Base-by-base conservation (phyloP, 73 alveolate species). In the Blepharisma stoltei region DNA sequence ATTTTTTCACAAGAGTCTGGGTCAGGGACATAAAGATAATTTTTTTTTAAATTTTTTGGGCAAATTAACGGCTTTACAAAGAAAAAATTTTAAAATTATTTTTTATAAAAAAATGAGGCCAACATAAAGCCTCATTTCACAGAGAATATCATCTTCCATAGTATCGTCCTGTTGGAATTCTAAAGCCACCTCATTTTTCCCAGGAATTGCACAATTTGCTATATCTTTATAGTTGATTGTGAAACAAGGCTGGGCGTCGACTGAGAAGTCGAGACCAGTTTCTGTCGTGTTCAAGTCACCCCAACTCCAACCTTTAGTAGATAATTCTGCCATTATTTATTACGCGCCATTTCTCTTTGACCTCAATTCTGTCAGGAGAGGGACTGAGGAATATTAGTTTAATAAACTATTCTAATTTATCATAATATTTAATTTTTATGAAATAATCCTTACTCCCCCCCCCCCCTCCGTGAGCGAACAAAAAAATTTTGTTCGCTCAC, bases 111-210 rank as follows among this genome's bases (percentile, higher is more conserved):
- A 96, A 38, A 92, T 84, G n/a, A n/a, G n/a, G n/a, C n/a, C n/a
- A n/a, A n/a, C n/a, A 86, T 88, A 93, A 71, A 93, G 71, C 54
- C 98, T 81, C 89, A 93, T 54, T 81, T 93, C 98, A 55, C 92
- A 82, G 55, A 93, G 82, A 65, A 80, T 78, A 49, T 86, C 90
- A 18, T 90, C 95, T 54, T 67, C 81, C 53, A 81, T 82, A 9
- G 85, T 53, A 46, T 73, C 81, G 37, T 92, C 97, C 48, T 70
- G 86, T 49, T 85, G 83, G 78, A 94, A 84, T 81, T 94, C 99
- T 23, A 94, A 65, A 8, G 99, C 94, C 21, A 94, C 89, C 80
- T 94, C 99, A 75, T 94, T 94, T 81, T 92, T 91, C 44, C 93
- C 92, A 0, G 97, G 71, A 21, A 92, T 93, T 41, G 73, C 54